phyloP scores from a whole-genome alignment of 768 basidiomycete species.

The Favolaschia claudopus region DNA sequence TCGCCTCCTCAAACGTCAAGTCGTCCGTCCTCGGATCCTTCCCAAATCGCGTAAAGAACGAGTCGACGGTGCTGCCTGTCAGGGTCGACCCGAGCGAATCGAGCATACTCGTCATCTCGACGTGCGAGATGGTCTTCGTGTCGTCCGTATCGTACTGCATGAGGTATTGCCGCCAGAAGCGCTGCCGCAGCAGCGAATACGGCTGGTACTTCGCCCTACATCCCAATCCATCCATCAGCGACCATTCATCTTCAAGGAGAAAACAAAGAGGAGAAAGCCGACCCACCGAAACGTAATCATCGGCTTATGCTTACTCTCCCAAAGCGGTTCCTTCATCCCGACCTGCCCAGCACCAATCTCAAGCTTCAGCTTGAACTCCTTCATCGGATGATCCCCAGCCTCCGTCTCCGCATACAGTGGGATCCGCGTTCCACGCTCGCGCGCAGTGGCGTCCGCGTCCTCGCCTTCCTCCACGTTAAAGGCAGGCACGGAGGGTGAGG shows the following conservation, averaged over 20 bases:
- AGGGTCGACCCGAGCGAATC: slow-evolving; percentile 97
- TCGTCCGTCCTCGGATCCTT: slow-evolving; percentile 74
- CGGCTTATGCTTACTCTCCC: slow-evolving; percentile 80
- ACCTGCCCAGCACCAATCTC: slow-evolving; percentile 22
- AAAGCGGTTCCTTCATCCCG: slow-evolving; percentile 64
- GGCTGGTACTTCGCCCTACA: slow-evolving; percentile 94
- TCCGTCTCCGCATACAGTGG: slow-evolving; percentile 59
- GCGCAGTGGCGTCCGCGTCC: slow-evolving; percentile 43
- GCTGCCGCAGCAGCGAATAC: slow-evolving; percentile 88
- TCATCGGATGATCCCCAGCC: slow-evolving; percentile 71
- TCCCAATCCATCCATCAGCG: no score
- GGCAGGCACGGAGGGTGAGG: slow-evolving; percentile 8
- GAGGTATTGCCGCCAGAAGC: slow-evolving; percentile 90
- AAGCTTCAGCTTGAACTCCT: slow-evolving; percentile 73
- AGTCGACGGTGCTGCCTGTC: slow-evolving; percentile 75
- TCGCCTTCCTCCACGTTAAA: background rate
- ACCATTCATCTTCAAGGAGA: background rate
- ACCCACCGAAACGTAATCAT: slow-evolving; percentile 70
- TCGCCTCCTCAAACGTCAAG: slow-evolving; percentile 78
- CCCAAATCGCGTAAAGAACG: slow-evolving; percentile 78
- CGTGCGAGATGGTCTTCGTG: slow-evolving; percentile 71
- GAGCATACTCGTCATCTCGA: slow-evolving; percentile 94
- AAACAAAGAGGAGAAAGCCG: background rate
- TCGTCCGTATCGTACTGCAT: slow-evolving; percentile 92
- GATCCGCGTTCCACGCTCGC: slow-evolving; percentile 45